Base-by-base conservation (phyloP, 352 stramenopile species). In the Phytophthora ohioensis region DNA sequence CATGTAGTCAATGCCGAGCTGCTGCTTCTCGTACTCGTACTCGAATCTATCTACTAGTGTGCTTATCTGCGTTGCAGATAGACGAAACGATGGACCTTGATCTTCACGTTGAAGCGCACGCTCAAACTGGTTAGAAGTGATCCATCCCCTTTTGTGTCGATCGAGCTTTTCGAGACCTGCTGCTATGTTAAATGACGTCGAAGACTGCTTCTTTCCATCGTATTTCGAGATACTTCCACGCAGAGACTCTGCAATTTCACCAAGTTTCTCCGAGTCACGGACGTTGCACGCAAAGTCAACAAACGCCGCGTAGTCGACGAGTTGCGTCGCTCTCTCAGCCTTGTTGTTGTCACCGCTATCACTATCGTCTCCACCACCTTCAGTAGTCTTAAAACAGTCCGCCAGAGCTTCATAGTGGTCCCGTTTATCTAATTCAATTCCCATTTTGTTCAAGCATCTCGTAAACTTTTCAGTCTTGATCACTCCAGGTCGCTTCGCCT, bases 231-330 rank as follows among this genome's bases (percentile, higher is more conserved):
- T 90, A 11, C 62, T 69, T 2, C 66, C 57, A 31, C 81, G 80
- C 10, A 93, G 66, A 21, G 76, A 81, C 38, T 77, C 57, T 1
- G 79, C 84, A 11, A 92, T 71, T 46, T 81, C 72, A 45, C 82
- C 83, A 6, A 93, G 63, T 47, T 81, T 86, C 35, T 86, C 84
- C 7, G 84, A 91, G 71, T 91, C 83, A 2, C 81, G 80, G 3
- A 85, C 78, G 31, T 90, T 91, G 69, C 79, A 90, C 0, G 80
- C 80, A 73, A 91, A 93, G 38, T 93, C 84, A 21, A 87, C 56
- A 53, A 93, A 93, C 4, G 70, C 57, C 1, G 69, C 39, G 42
- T 92, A 93, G 49, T 91, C 82, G 15, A 92, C 69, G 10, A 66
- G 15, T 32, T 75, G 58, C 48, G 62, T 57, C 13, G 57, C 34